Evolutionary conservation across 129 eudicot genomes (phyloP).

Genomic region (Apium graveolens): DNA sequence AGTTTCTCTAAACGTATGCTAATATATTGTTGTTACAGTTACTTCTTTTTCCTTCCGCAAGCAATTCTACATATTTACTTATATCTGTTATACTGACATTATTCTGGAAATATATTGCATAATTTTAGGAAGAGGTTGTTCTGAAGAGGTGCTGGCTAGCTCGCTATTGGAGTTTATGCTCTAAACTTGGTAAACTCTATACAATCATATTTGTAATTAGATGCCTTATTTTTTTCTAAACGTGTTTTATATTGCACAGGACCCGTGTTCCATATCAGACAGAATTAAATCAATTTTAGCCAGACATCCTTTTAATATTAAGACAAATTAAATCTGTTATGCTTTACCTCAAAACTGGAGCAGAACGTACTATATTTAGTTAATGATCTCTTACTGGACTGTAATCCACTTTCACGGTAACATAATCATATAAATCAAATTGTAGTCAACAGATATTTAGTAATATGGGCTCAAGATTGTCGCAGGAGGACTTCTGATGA

Average conservation of each 20-base stretch:
- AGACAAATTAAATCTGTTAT: neutral
- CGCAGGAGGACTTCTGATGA: neutral
- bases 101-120: slow-evolving; percentile 18
- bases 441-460: neutral
- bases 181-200: slow-evolving; percentile 44
- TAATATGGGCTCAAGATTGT: neutral
- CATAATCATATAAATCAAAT: too few species aligned
- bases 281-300: neutral
- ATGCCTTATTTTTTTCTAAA: neutral
- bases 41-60: neutral
- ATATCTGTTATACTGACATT: slow-evolving; percentile 16
- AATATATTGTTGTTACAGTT: neutral
- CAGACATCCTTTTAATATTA: neutral
- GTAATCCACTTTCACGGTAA: too few species aligned
- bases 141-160: slow-evolving; percentile 95
- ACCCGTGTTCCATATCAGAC: too few species aligned
- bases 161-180: slow-evolving; percentile 77
- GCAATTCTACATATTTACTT: neutral
- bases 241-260: neutral
- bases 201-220: neutral
- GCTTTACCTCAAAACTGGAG: neutral
- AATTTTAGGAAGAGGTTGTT: slow-evolving; percentile 79
- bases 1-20: neutral
- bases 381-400: neutral
- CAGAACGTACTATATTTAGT: neutral